Evolutionary conservation across 2,329 filamentous ascomycete genomes (phyloP), one percentile per base, ranked within the genome.

Genomic region (Hymenotorrendiella dingleyae): DNA sequence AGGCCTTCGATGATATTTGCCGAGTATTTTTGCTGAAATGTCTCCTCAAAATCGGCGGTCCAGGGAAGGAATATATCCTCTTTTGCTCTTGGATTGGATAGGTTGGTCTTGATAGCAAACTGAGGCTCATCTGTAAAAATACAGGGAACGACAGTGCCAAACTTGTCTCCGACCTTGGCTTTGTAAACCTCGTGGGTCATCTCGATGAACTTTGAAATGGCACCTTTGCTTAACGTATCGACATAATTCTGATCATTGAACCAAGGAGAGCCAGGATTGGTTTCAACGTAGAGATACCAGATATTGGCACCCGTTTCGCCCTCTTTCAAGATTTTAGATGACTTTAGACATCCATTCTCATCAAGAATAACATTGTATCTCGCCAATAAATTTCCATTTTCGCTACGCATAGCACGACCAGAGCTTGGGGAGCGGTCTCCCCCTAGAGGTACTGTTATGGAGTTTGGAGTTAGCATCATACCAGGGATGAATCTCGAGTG

Each of bases 81-180:
- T 9, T 29, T 24, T 5, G 46, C 47, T 28, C 36, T 43, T 1
- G 60, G 56, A 32, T 51, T 52, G 8, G 50, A 50, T 1, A 63
- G 48, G 16, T 54, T 54, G 6, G 51, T 60, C 43, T 62, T 63
- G 4, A 49, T 56, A 4, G 59, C 53, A 17, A 62, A 61, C 41
- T 61, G 59, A 2, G 61, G 59, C 27, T 63, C 59, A 35, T 63
- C 61, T 4, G 58, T 62, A 17, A 61, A 62, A 12, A 61, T 62
- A 32, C 58, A 60, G 2, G 60, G 60, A 4, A 62, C 50, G 2
- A 46, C 49, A 1, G 47, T 49, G 1, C 59, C 60, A 32, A 63
- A 63, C 14, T 51, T 55, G 30, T 59, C 54, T 16, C 55, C 56
- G 6, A 61, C 40, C 27, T 52, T 54, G 6, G 45, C 37, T 42